These are phyloP conservation scores for Solanum dulcamara DNA, from an alignment of 257 asterid species.

Conservation along the genomic window DNA sequence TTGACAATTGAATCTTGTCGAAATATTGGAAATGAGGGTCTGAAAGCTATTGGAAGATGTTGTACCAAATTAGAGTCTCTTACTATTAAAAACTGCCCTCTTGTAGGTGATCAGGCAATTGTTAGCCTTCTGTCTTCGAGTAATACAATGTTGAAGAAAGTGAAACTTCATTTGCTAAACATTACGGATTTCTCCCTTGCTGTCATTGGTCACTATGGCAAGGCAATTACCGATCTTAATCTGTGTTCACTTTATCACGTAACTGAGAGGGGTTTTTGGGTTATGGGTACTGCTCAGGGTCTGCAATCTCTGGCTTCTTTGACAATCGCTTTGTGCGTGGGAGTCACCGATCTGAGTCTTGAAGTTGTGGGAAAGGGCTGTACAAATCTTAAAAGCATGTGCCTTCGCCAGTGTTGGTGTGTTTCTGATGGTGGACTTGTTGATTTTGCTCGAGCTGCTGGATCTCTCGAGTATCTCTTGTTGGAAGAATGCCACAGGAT, in stretches of 20 bases:
- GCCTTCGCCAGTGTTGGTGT: conserved; percentile 52
- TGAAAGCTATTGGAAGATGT: conserved; percentile 44
- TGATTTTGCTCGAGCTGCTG: conserved; percentile 48
- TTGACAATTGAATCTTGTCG: conserved; percentile 65
- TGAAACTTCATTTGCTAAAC: conserved; percentile 59
- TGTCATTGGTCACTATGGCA: conserved; percentile 73
- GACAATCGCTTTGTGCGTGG: conserved; percentile 49
- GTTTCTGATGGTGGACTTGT: conserved; percentile 70
- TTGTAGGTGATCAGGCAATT: conserved; percentile 77
- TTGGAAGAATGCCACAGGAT: conserved; percentile 85
- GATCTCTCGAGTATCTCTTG: conserved; percentile 54
- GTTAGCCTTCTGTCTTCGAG: conserved; percentile 47
- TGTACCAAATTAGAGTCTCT: conserved; percentile 61
- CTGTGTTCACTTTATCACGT: conserved; percentile 58
- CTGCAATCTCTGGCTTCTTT: conserved; percentile 46
- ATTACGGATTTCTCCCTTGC: conserved; percentile 74
- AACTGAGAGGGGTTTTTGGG: conserved; percentile 90
- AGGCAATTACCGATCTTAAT: conserved; percentile 45
- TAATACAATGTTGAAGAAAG: conserved; percentile 38
- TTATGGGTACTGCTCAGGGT: conserved; percentile 74
- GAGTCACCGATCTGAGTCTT: conserved; percentile 59
- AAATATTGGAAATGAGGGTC: conserved; percentile 55
- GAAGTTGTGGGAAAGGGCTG: conserved; percentile 64
- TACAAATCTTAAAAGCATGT: conserved; percentile 45
- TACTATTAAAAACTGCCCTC: conserved; percentile 63